These are phyloP conservation scores for Phytomonas sp. DNA, from an alignment of 208 protist genomes.

Conservation along the genomic window DNA sequence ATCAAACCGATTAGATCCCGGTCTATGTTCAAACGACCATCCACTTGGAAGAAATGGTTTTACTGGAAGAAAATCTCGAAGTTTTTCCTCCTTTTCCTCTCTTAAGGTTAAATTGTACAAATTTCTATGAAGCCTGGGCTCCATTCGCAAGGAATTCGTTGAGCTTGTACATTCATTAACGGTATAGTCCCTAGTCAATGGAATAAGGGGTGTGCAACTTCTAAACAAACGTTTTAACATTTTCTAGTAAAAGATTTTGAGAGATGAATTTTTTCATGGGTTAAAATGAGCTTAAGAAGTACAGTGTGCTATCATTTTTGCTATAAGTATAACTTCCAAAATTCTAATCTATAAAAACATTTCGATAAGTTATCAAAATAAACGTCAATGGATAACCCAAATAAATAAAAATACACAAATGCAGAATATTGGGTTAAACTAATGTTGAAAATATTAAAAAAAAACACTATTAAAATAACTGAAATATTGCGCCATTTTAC, in stretches of 20 bases:
- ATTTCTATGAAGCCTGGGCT: slow-evolving; percentile 29
- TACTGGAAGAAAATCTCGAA: slow-evolving; percentile 75
- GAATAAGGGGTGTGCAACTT: slow-evolving; percentile 1
- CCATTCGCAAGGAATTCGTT: slow-evolving; percentile 3
- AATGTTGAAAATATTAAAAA: background rate
- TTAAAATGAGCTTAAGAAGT: background rate
- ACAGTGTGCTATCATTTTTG: background rate
- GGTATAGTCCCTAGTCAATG: background rate
- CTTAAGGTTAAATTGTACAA: slow-evolving; percentile 38
- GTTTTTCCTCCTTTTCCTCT: slow-evolving; percentile 61
- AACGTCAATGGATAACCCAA: background rate
- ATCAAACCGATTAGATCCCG: slow-evolving; percentile 65
- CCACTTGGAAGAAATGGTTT: slow-evolving; percentile 53
- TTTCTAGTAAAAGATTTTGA: background rate
- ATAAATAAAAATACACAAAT: background rate
- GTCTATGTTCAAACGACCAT: slow-evolving; percentile 44
- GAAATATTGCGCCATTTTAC: background rate
- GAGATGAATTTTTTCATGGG: background rate
- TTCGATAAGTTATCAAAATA: background rate
- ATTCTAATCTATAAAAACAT: background rate
- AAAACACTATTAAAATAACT: background rate
- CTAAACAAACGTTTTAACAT: background rate
- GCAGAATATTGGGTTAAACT: background rate
- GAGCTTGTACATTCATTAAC: background rate
- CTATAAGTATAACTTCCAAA: background rate